Base-by-base conservation (phyloP, 2,329 filamentous ascomycete genomes). In the Venturiaceae sp. region DNA sequence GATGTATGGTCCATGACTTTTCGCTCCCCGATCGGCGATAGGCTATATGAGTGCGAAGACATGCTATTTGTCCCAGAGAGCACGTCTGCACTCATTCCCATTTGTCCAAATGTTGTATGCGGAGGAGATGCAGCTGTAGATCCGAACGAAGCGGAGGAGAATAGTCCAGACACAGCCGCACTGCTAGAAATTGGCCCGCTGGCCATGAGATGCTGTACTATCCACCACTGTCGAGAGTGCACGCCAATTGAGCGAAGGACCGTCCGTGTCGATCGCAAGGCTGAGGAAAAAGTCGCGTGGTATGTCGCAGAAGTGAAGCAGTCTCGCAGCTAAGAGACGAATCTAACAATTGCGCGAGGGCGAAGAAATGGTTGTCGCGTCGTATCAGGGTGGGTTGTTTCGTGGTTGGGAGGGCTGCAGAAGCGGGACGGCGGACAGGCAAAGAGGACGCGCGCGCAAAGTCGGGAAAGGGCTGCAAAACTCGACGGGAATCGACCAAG, bases 11-110 rank as follows among this genome's bases (percentile, higher is more conserved):
- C 73, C 32, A 68, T 53, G 9, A 68, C 63, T 58, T 73, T 68
- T 61, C 73, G 70, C 62, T 76, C 74, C 39, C 69, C 72, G 55
- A 72, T 72, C 58, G 73, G 69, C 53, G 70, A 71, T 58, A 74
- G 65, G 61, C 65, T 68, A 64, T 72, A 76, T 36, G 69, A 62
- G 63, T 74, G 71, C 53, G 58, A 58, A 32, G 57, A 54, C 57
- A 54, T 58, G 57, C 8, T 33, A 39, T 58, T 56, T 30, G 55
- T 47, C 53, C n/a, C 39, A 13, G 55, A 23, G 13, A 58, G 46
- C 16, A 55, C 57, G 47, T 58, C 57, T 28, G 47, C 57, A 34
- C 55, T 57, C 55, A 57, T 57, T 50, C 44, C 30, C 36, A 44
- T 32, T 36, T 57, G 26, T 39, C 21, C 16, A 26, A 41, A 47